Evolutionary conservation across 331 rosid genomes (phyloP).

Genomic region (Cucumis variabilis): DNA sequence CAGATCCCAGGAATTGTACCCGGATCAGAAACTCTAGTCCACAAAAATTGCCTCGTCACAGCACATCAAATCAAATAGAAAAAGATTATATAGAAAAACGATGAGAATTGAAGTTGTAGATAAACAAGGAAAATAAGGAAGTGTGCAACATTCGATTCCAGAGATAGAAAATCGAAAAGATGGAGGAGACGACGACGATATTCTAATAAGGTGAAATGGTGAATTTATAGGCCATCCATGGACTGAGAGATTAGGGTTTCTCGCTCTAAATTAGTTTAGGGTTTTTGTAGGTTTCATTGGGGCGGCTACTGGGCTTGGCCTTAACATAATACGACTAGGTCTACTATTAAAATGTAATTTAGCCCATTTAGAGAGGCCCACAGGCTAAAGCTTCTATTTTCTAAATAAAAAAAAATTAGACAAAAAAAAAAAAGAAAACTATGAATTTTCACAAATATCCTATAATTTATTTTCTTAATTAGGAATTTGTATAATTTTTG

Average conservation of each 20-base stretch:
- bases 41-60: too few relatives aligned
- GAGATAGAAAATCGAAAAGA: background rate
- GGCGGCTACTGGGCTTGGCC: constrained; percentile 3
- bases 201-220: background rate
- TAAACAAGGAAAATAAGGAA: too few relatives aligned
- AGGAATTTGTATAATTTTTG: too few relatives aligned
- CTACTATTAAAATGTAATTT: background rate
- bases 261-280: background rate
- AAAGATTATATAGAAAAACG: background rate
- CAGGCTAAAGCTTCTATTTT: too few relatives aligned
- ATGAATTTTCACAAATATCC: too few relatives aligned
- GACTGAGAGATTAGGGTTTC: constrained; percentile 19
- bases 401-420: too few relatives aligned
- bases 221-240: constrained; percentile 12
- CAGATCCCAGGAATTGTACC: constrained; percentile 59
- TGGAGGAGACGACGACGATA: background rate
- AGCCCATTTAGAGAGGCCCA: background rate
- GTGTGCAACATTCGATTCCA: background rate
- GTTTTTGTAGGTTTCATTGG: background rate
- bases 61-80: background rate
- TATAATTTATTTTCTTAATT: too few relatives aligned
- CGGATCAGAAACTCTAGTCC: constrained; percentile 30
- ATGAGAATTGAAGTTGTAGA: background rate
- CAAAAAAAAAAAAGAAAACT: too few relatives aligned
- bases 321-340: background rate